Conservation (phyloP, 1,284 basidiomycete genomes). For the Ceratobasidium theobromae region DNA sequence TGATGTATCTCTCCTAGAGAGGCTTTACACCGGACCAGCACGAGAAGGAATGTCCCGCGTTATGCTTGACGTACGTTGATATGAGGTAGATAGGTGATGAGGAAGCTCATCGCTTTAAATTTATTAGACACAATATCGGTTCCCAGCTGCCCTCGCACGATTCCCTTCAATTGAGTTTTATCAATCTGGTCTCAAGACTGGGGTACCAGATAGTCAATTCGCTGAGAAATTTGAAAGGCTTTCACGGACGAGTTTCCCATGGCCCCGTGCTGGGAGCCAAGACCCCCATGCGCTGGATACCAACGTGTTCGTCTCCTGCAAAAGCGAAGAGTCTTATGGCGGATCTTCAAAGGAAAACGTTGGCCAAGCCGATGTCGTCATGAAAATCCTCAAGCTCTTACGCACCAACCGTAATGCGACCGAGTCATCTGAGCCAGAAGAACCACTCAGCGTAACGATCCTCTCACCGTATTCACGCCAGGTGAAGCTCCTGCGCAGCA, state of each 20-base stretch:
- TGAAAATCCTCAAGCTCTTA: conserved; percentile 50
- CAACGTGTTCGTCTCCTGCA: conserved; percentile 60
- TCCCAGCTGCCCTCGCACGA: conserved; percentile 55
- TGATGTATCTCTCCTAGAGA: conserved; percentile 61
- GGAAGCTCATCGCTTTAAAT: too few relatives aligned
- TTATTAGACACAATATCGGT: conserved; percentile 65
- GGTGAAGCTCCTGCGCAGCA: conserved; percentile 40
- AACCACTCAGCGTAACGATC: conserved; percentile 50
- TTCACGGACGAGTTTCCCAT: conserved; percentile 53
- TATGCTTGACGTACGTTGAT: conserved; percentile 60
- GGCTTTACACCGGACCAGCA: conserved; percentile 52
- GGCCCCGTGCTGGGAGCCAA: conserved; percentile 48
- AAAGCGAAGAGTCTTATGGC: conserved; percentile 59
- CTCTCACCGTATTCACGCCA: conserved; percentile 64
- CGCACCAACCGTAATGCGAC: conserved; percentile 37
- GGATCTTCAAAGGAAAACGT: conserved; percentile 61
- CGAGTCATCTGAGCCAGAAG: background rate
- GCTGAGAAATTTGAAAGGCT: conserved; percentile 49
- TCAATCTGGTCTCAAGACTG: conserved; percentile 53
- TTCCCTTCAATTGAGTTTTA: conserved; percentile 67
- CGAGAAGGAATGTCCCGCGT: conserved; percentile 50
- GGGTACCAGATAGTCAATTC: conserved; percentile 43
- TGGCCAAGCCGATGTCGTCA: conserved; percentile 56
- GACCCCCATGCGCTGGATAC: conserved; percentile 42
- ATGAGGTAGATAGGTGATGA: too few relatives aligned